Conservation (phyloP, 2,329 filamentous ascomycete genomes). For the Cladophialophora chaetospira region DNA sequence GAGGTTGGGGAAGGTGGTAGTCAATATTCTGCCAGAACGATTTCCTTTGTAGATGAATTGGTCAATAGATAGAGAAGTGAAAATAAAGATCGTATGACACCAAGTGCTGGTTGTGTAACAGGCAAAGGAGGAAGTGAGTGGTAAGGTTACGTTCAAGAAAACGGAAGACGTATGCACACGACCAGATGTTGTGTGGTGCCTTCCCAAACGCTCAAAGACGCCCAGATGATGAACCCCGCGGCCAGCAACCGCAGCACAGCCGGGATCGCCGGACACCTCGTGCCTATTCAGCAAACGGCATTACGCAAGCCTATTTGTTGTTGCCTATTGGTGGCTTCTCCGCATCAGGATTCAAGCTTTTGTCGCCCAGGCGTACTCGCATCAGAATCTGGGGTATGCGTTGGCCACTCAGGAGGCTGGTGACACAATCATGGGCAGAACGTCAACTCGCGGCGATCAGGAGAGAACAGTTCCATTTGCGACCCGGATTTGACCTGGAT, state of each 20-base stretch:
- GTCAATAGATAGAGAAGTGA: background rate
- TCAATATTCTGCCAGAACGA: background rate
- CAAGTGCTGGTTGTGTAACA: no score
- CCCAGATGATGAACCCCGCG: no score
- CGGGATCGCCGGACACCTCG: background rate
- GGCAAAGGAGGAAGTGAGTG: no score
- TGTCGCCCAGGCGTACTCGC: background rate
- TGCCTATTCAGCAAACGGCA: background rate
- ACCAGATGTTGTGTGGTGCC: no score
- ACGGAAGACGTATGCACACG: background rate
- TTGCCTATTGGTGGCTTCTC: background rate
- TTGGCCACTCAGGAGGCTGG: no score
- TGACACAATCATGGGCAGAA: no score
- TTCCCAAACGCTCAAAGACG: background rate
- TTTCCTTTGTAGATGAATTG: background rate
- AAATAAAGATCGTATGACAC: background rate
- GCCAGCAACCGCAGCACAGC: no score
- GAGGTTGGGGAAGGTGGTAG: background rate
- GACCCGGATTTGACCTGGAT: no score
- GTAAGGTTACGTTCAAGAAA: no score
- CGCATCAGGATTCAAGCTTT: background rate
- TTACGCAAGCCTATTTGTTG: background rate
- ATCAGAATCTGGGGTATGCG: background rate
- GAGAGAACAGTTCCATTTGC: no score
- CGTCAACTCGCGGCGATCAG: no score